phyloP scores from a whole-genome alignment of 1,284 basidiomycete species.

The Cryptococcus deneoformans region DNA sequence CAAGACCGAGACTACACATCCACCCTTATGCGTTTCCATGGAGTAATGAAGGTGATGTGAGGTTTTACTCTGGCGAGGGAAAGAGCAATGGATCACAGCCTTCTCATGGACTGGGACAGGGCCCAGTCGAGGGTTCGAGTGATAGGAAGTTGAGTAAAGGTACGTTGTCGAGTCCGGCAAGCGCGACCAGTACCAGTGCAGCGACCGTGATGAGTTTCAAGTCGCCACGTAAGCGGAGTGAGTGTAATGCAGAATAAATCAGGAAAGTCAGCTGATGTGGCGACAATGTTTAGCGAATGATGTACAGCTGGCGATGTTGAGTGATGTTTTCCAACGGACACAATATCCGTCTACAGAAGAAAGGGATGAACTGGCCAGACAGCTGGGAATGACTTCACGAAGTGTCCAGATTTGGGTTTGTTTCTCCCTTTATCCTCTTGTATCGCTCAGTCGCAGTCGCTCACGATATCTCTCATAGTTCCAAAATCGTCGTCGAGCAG shows the following conservation, averaged over 20 bases:
- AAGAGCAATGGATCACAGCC: too few species aligned
- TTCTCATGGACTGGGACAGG: background rate
- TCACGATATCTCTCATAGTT: slow-evolving; percentile 14
- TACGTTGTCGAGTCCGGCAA: slow-evolving; percentile 7
- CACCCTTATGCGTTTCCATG: slow-evolving; percentile 17
- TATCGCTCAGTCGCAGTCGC: background rate
- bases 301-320: slow-evolving; percentile 19
- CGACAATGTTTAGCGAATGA: slow-evolving; percentile 20
- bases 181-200: slow-evolving; percentile 5
- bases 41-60: background rate
- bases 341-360: slow-evolving; percentile 31
- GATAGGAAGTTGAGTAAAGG: background rate
- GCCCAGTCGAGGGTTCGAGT: background rate
- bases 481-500: slow-evolving; percentile 28
- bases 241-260: slow-evolving; percentile 1
- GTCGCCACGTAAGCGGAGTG: slow-evolving; percentile 26
- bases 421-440: background rate
- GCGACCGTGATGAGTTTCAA: slow-evolving; percentile 10
- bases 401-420: slow-evolving; percentile 39
- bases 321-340: slow-evolving; percentile 23
- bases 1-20: slow-evolving; percentile 14
- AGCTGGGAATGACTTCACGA: slow-evolving; percentile 34
- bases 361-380: slow-evolving; percentile 22
- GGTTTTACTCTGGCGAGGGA: too few species aligned
- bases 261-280: background rate